A percentile compares a stretch with the other conserved stretches of the same genome.
phyloP scores from a whole-genome alignment of 2,329 filamentous ascomycete genomes.

The Thielaviopsis euricoi region DNA sequence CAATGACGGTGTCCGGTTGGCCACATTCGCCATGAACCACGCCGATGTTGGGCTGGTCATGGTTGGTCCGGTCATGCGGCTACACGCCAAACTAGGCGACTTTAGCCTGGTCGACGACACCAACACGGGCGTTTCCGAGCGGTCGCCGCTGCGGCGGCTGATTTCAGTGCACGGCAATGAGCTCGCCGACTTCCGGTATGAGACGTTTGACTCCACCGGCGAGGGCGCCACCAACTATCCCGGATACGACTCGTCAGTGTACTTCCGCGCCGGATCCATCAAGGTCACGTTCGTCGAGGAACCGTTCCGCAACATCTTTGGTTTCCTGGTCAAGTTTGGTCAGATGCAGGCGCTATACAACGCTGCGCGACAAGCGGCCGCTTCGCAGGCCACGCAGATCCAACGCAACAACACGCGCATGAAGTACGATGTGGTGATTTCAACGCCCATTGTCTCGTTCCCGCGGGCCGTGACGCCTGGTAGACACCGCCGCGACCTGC shows the following conservation, averaged over 20 bases:
- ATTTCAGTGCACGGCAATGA: constrained; percentile 93
- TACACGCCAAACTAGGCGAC: constrained; percentile 75
- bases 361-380: constrained; percentile 82
- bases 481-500: constrained; percentile 55
- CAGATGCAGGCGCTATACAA: constrained; percentile 99
- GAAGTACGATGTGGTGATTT: constrained; percentile 85
- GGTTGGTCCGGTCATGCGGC: constrained; percentile 68
- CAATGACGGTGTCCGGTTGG: constrained; percentile 88
- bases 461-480: constrained; percentile 60
- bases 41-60: constrained; percentile 85
- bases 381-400: constrained; percentile 82
- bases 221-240: constrained; percentile 49
- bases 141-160: constrained; percentile 68
- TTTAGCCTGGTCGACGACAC: constrained; percentile 84
- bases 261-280: constrained; percentile 78
- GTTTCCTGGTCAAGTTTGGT: constrained; percentile 95
- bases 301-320: constrained; percentile 93
- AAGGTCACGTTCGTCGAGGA: constrained; percentile 96
- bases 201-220: constrained; percentile 71
- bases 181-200: constrained; percentile 90
- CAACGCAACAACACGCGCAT: constrained; percentile 81
- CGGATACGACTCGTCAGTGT: constrained; percentile 86
- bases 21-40: constrained; percentile 81
- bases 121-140: constrained; percentile 69
- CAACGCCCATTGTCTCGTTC: constrained; percentile 92